Percentiles rank a stretch among this genome's conserved stretches.
Evolutionary conservation across 768 basidiomycete genomes (phyloP).

Genomic region (Cyclocybe cylindracea): DNA sequence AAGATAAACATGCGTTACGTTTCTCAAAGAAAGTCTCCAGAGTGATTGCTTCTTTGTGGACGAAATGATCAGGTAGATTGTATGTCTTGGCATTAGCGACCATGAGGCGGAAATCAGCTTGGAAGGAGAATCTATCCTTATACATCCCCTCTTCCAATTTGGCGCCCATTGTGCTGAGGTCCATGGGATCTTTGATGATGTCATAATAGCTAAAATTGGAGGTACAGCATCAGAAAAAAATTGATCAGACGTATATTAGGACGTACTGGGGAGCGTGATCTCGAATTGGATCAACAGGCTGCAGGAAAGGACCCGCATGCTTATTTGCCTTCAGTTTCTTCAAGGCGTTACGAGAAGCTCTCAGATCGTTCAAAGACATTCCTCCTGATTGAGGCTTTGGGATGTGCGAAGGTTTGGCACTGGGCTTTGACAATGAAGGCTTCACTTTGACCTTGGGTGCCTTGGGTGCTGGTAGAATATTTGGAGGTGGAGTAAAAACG

Average conservation of each 20-base stretch:
- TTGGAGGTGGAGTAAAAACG: constrained; percentile 33
- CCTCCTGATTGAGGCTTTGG: constrained; percentile 77
- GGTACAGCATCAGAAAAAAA: background rate
- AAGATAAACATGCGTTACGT: constrained; percentile 48
- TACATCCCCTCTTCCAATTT: constrained; percentile 89
- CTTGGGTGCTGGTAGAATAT: constrained; percentile 1
- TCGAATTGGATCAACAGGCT: constrained; percentile 95
- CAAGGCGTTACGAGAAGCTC: constrained; percentile 72
- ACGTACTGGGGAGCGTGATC: constrained; percentile 86
- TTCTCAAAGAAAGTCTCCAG: constrained; percentile 86
- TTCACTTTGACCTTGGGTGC: constrained; percentile 16
- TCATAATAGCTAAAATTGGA: constrained; percentile 73
- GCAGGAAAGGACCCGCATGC: constrained; percentile 71
- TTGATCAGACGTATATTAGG: background rate
- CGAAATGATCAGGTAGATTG: constrained; percentile 71
- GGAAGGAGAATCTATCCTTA: constrained; percentile 80
- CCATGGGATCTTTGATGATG: constrained; percentile 92
- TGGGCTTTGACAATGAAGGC: constrained; percentile 16
- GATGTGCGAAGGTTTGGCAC: constrained; percentile 47
- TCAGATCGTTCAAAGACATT: constrained; percentile 75
- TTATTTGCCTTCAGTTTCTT: constrained; percentile 81
- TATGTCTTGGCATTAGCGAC: constrained; percentile 85
- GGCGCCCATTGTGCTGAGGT: constrained; percentile 83
- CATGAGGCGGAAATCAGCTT: constrained; percentile 87
- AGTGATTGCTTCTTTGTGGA: constrained; percentile 72